Conservation (phyloP, 2,329 filamentous ascomycete species). For the Coniochaeta sp. region DNA sequence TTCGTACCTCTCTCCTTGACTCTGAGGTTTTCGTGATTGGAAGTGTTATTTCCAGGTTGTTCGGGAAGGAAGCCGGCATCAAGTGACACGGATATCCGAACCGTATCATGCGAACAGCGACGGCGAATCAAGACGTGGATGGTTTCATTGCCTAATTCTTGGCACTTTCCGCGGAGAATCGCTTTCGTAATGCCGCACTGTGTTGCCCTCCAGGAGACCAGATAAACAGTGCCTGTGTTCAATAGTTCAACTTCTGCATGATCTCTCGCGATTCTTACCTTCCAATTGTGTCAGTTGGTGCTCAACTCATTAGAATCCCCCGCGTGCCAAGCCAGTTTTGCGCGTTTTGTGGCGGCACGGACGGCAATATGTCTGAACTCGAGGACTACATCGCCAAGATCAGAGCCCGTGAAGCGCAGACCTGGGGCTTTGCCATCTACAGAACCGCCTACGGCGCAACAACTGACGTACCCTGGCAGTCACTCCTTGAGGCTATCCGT, state of each 20-base stretch:
- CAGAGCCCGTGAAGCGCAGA: constrained; percentile 1
- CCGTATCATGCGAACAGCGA: no score
- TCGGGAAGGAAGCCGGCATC: no score
- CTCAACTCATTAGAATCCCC: not conserved
- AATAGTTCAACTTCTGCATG: not conserved
- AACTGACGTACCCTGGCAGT: constrained; percentile 4
- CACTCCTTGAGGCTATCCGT: constrained; percentile 4
- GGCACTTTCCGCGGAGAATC: no score
- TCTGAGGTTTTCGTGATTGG: no score
- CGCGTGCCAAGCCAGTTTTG: constrained; percentile 1
- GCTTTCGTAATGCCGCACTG: no score
- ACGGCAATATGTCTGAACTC: constrained; percentile 4
- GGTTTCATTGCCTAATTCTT: no score
- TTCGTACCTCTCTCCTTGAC: no score
- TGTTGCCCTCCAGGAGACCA: not conserved
- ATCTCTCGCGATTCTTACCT: not conserved
- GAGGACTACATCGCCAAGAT: constrained; percentile 1
- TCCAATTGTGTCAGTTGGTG: not conserved
- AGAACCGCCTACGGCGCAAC: constrained; percentile 2
- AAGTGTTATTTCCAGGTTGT: no score
- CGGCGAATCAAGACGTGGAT: no score
- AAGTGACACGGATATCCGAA: no score
- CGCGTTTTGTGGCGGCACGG: constrained; percentile 1
- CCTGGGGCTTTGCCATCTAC: constrained; percentile 3
- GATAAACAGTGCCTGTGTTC: not conserved